These are phyloP conservation scores for Sequoia sempervirens DNA, from an alignment of 75 land plant species.

Conservation along the genomic window DNA sequence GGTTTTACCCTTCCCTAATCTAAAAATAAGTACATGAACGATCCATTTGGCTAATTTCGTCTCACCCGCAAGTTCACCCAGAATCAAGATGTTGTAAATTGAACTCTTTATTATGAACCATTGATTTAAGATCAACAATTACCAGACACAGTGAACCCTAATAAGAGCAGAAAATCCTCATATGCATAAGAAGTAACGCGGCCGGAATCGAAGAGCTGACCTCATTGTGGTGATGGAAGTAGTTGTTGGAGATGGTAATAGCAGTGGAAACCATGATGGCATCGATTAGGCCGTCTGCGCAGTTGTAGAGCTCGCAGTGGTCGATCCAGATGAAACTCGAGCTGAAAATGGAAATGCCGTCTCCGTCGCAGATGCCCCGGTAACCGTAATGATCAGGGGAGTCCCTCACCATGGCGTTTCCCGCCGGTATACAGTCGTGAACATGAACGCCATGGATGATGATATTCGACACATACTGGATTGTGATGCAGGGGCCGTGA, in stretches of 20 bases:
- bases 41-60: background rate
- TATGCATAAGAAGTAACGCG: background rate
- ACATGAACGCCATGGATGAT: constrained; percentile 42
- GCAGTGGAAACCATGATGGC: constrained; percentile 49
- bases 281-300: constrained; percentile 46
- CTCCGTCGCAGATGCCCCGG: constrained; percentile 39
- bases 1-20: no score
- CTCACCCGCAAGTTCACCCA: background rate
- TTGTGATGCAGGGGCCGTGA: constrained; percentile 37
- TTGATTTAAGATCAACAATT: background rate
- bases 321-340: constrained; percentile 46
- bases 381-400: constrained; percentile 34
- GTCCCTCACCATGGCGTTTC: constrained; percentile 33
- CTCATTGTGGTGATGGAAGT: constrained; percentile 42
- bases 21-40: no score
- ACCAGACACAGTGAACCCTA: background rate
- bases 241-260: constrained; percentile 55
- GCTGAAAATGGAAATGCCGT: constrained; percentile 37
- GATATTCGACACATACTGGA: constrained; percentile 31
- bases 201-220: constrained; percentile 6
- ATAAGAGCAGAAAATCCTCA: background rate
- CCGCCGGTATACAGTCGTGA: constrained; percentile 35
- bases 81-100: background rate
- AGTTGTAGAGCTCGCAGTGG: constrained; percentile 39
- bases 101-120: background rate